Percentiles rank a stretch among this genome's conserved stretches.
Evolutionary conservation across 1,284 basidiomycete species (phyloP).

Genomic region (Ganoderma sinense): DNA sequence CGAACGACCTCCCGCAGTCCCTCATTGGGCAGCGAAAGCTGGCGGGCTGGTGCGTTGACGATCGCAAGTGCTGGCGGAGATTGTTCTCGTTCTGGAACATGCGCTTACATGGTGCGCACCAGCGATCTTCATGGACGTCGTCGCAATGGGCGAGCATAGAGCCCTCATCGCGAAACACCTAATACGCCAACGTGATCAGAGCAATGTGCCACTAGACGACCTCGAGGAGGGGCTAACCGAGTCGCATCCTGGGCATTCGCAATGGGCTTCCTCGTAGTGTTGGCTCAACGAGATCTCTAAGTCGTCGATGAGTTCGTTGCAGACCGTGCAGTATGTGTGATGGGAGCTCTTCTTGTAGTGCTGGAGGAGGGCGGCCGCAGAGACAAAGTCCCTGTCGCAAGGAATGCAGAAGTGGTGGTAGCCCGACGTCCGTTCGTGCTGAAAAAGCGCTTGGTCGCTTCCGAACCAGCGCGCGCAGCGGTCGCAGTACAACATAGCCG

Average conservation of each 20-base stretch:
- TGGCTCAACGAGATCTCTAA: slow-evolving; percentile 20
- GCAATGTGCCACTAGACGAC: too few relatives aligned
- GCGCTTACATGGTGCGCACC: slow-evolving; percentile 37
- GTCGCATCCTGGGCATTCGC: slow-evolving; percentile 25
- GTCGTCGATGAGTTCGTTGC: slow-evolving; percentile 34
- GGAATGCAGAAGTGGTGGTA: slow-evolving; percentile 44
- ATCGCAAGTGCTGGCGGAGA: slow-evolving; percentile 37
- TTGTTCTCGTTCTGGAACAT: slow-evolving; percentile 37
- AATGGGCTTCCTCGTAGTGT: slow-evolving; percentile 28
- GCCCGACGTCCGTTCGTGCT: slow-evolving; percentile 39
- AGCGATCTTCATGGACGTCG: too few relatives aligned
- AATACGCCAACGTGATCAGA: too few relatives aligned
- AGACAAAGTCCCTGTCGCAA: slow-evolving; percentile 38
- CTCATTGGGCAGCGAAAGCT: slow-evolving; percentile 27
- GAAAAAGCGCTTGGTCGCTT: slow-evolving; percentile 26
- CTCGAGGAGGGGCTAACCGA: too few relatives aligned
- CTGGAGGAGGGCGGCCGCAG: slow-evolving; percentile 22
- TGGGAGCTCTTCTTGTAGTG: slow-evolving; percentile 34
- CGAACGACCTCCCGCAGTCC: slow-evolving; percentile 37
- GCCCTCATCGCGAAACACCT: too few relatives aligned
- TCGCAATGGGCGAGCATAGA: slow-evolving; percentile 32
- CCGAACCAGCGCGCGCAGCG: slow-evolving; percentile 25
- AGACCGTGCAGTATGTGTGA: slow-evolving; percentile 38
- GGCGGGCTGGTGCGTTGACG: slow-evolving; percentile 21
- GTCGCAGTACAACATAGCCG: slow-evolving; percentile 23